These are phyloP conservation scores for Geotrichum ghanense DNA, from an alignment of 805 yeast genomes.

Conservation along the genomic window DNA sequence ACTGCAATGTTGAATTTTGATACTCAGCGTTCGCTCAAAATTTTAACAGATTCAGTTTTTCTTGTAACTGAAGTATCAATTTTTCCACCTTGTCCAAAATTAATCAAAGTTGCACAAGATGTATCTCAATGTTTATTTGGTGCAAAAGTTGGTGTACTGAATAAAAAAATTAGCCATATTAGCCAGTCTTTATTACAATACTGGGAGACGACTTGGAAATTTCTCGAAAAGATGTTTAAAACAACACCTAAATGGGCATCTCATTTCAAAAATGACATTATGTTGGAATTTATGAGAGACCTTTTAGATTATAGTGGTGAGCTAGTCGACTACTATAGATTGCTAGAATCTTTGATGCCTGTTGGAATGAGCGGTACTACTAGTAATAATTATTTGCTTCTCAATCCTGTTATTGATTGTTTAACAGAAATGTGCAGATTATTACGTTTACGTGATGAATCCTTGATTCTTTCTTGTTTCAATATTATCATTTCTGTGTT, in stretches of 20 bases:
- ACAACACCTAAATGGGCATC: constrained; percentile 70
- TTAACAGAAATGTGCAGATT: constrained; percentile 62
- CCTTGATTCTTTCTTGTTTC: constrained; percentile 63
- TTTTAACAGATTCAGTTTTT: constrained; percentile 37
- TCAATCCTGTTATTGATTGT: constrained; percentile 38
- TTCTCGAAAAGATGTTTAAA: constrained; percentile 54
- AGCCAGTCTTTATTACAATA: constrained; percentile 30
- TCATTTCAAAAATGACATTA: constrained; percentile 39
- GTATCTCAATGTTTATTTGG: constrained; percentile 50
- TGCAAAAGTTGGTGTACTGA: constrained; percentile 49
- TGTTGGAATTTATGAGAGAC: constrained; percentile 79
- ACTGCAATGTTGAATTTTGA: constrained; percentile 38
- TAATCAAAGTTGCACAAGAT: constrained; percentile 67
- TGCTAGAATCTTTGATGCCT: constrained; percentile 27
- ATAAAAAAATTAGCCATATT: constrained; percentile 21
- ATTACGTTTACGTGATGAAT: constrained; percentile 72
- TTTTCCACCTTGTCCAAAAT: constrained; percentile 66
- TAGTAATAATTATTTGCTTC: constrained; percentile 22
- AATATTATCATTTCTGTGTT: constrained; percentile 35
- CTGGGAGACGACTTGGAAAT: constrained; percentile 69
- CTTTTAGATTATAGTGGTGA: constrained; percentile 66
- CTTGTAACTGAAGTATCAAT: constrained; percentile 36
- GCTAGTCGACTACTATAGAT: constrained; percentile 53
- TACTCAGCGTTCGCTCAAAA: constrained; percentile 34
- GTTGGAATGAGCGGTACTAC: constrained; percentile 1